phyloP scores from a whole-genome alignment of 371 early-diverging fungal genomes.

The Mortierella sp. region DNA sequence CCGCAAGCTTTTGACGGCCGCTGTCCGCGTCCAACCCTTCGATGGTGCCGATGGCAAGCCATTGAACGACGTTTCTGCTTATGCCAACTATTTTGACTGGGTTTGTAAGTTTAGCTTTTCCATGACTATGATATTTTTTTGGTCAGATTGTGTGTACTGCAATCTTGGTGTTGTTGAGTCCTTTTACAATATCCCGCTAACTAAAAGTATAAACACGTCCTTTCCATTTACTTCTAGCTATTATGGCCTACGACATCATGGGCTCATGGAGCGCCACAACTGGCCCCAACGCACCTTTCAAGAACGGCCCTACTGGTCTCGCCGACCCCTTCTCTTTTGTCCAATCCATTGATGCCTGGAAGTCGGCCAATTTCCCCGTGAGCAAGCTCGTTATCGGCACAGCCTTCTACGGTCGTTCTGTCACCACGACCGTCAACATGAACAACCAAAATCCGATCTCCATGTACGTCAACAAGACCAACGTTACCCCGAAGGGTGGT shows the following conservation, averaged over 20 bases:
- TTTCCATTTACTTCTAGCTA: slow-evolving; percentile 20
- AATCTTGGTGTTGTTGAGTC: too few relatives aligned
- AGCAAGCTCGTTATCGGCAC: slow-evolving; percentile 75
- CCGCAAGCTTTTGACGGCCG: slow-evolving; percentile 68
- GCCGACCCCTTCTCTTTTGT: slow-evolving; percentile 64
- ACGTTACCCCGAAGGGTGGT: slow-evolving; percentile 68
- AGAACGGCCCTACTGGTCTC: slow-evolving; percentile 56
- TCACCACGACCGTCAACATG: slow-evolving; percentile 67
- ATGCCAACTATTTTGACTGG: slow-evolving; percentile 74
- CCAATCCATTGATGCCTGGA: slow-evolving; percentile 69
- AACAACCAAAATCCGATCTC: slow-evolving; percentile 44
- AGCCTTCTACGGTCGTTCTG: slow-evolving; percentile 79
- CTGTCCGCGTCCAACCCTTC: slow-evolving; percentile 77
- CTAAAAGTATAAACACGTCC: too few relatives aligned
- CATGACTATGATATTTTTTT: too few relatives aligned
- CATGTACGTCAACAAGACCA: slow-evolving; percentile 57
- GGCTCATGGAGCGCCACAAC: slow-evolving; percentile 76
- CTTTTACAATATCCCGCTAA: too few relatives aligned
- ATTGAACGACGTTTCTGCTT: slow-evolving; percentile 67
- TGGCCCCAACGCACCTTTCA: slow-evolving; percentile 78
- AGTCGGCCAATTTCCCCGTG: slow-evolving; percentile 68
- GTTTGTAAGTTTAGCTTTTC: too few relatives aligned
- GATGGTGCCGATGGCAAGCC: slow-evolving; percentile 64
- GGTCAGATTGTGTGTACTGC: too few relatives aligned
- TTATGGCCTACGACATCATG: slow-evolving; percentile 64